Conservation (phyloP, 345 rosid genomes). For the Eucalyptus camaldulensis region DNA sequence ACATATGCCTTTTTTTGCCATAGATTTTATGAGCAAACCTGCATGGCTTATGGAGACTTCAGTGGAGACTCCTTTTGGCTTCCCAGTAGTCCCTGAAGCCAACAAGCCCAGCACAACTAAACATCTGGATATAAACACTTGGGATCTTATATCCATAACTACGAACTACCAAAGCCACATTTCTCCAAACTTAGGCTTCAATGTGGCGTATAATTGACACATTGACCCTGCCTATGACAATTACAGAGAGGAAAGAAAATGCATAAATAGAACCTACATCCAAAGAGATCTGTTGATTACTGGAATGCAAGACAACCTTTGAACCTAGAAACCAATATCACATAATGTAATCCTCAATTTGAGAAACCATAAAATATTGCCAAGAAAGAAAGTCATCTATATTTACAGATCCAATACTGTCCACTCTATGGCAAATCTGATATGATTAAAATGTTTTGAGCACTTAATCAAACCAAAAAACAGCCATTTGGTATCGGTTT, state of each 20-base stretch:
- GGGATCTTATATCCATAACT: not conserved
- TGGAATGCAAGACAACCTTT: not conserved
- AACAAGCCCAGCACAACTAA: not conserved
- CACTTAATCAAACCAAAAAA: not conserved
- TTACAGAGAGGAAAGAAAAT: not conserved
- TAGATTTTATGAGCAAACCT: no score
- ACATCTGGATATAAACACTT: not conserved
- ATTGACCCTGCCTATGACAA: not conserved
- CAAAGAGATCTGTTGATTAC: no score
- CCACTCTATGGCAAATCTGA: not conserved
- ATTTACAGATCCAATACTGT: not conserved
- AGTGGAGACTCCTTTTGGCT: slow-evolving; percentile 67
- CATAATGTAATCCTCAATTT: not conserved
- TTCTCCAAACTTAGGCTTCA: not conserved
- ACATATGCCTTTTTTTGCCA: no score
- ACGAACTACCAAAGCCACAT: not conserved
- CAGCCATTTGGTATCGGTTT: not conserved
- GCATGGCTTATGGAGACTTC: slow-evolving; percentile 32
- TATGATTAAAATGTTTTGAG: not conserved
- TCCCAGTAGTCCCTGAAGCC: slow-evolving; percentile 65
- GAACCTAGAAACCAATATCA: not conserved
- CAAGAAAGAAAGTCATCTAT: not conserved
- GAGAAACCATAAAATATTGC: not conserved
- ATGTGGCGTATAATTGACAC: not conserved
- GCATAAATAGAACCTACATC: no score